Percentiles rank a stretch among this genome's conserved stretches.
Conservation (phyloP, 306 rosid genomes). For the Medicago truncatula region DNA sequence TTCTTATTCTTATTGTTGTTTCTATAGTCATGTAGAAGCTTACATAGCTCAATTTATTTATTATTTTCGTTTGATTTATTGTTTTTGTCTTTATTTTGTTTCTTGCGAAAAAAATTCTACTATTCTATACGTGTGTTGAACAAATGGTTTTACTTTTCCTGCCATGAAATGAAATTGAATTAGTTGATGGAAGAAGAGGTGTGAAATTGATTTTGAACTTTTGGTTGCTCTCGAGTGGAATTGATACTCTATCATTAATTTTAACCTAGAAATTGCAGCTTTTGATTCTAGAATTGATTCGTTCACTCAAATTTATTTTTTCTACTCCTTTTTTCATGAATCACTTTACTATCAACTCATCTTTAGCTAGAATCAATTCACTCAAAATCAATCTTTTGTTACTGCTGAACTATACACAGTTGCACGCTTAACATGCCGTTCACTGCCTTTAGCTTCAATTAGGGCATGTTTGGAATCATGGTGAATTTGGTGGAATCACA, state of each 20-base stretch:
- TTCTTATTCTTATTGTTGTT: not conserved
- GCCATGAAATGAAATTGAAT: conserved; percentile 29
- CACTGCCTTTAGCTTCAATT: not conserved
- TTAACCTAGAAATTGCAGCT: too few species aligned
- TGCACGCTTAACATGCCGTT: not conserved
- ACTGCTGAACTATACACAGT: too few species aligned
- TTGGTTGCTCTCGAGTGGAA: too few species aligned
- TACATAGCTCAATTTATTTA: not conserved
- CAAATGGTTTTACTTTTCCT: not conserved
- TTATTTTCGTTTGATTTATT: not conserved
- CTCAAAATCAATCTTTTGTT: too few species aligned
- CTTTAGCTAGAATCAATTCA: too few species aligned
- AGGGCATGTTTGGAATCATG: not conserved
- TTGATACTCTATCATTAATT: too few species aligned
- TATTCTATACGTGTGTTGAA: not conserved
- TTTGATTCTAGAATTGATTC: too few species aligned
- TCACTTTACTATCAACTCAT: too few species aligned
- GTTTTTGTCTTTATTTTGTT: not conserved
- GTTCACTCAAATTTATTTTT: too few species aligned
- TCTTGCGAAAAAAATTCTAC: not conserved
- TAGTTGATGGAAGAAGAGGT: not conserved
- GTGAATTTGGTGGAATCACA: not conserved
- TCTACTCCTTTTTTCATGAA: too few species aligned
- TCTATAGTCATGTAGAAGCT: not conserved
- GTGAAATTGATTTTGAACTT: too few species aligned